Evolutionary conservation across 2,329 filamentous ascomycete genomes (phyloP), one percentile per base, ranked within the genome.

Genomic region (Uncinocarpus reesii): DNA sequence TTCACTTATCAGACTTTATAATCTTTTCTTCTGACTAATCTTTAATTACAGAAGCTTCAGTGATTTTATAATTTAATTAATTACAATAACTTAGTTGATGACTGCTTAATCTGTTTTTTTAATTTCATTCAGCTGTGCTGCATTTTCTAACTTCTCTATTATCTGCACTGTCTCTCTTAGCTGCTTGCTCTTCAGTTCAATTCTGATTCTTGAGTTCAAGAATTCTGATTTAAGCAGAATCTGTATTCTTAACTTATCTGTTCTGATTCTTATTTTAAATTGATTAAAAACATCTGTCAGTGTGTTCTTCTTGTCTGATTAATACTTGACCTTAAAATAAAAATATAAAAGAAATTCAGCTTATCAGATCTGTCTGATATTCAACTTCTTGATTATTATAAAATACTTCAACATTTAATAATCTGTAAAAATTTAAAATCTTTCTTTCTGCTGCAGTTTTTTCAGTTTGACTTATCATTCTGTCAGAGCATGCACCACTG

Each of bases 241-340:
- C 10, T 5, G 20, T 18, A 18, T 5, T 18, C 3, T 35, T 10
- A 16, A 10, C 6, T 40, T 40, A 3, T 40, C 24, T 3, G 6
- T 8, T 4, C 24, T 13, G 4, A 6, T 40, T n/a, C 7, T 11
- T 6, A 43, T 26, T 32, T 43, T 32, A 21, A 7, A 0, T 16
- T 26, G 28, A 15, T 20, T 48, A 78, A 60, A 1, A 69, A 49
- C 0, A 73, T 71, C 77, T 76, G 23, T 34, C 42, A 26, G 29
- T n/a, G 16, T 36, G n/a, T 53, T 55, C 26, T 51, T 21, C 10
- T 46, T 52, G n/a, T 56, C 58, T 15, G 52, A 52, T 13, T 52
- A 21, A 50, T 61, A 62, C 23, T 24, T 36, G 28, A 64, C 60
- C n/a, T 41, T 49, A 42, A 63, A 63, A 38, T 58, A 50, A 47